These are phyloP conservation scores for Mycogone perniciosa DNA, from an alignment of 2,329 filamentous ascomycete genomes.

Conservation along the genomic window DNA sequence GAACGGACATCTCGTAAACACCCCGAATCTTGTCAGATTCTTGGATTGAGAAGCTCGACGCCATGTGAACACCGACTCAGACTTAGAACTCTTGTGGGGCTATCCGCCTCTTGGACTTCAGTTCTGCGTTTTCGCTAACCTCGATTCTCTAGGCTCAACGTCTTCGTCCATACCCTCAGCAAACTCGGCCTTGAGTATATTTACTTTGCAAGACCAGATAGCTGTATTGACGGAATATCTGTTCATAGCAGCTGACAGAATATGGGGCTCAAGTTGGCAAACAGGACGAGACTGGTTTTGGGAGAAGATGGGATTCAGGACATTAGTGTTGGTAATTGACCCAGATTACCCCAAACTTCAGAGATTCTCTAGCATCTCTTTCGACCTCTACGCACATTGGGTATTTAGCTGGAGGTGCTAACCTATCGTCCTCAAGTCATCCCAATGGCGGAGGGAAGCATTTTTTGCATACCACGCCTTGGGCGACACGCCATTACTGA, in stretches of 20 bases:
- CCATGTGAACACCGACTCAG: slow-evolving; percentile 86
- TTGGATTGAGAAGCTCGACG: slow-evolving; percentile 73
- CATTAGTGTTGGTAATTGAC: slow-evolving; percentile 56
- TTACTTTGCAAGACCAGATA: slow-evolving; percentile 80
- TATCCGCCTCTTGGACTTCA: slow-evolving; percentile 6
- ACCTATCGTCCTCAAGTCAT: slow-evolving; percentile 48
- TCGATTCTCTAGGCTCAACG: slow-evolving; percentile 53
- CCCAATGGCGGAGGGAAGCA: slow-evolving; percentile 51
- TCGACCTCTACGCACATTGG: neutral
- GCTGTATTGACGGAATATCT: slow-evolving; percentile 79
- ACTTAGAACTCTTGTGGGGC: slow-evolving; percentile 54
- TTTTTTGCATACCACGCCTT: neutral
- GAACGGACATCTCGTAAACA: slow-evolving; percentile 85
- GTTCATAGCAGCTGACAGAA: slow-evolving; percentile 77
- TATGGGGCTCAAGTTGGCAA: slow-evolving; percentile 78
- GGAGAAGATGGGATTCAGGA: slow-evolving; percentile 63
- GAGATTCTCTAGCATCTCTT: neutral
- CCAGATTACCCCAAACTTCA: neutral
- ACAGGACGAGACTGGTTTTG: slow-evolving; percentile 61
- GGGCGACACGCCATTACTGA: neutral
- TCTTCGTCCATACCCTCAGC: slow-evolving; percentile 77
- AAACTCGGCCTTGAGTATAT: slow-evolving; percentile 81
- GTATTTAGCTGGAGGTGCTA: slow-evolving; percentile 2
- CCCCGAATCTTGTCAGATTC: slow-evolving; percentile 60
- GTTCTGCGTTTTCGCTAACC: neutral